phyloP scores from a whole-genome alignment of 2,329 filamentous ascomycete genomes.

The Plenodomus lindquistii region DNA sequence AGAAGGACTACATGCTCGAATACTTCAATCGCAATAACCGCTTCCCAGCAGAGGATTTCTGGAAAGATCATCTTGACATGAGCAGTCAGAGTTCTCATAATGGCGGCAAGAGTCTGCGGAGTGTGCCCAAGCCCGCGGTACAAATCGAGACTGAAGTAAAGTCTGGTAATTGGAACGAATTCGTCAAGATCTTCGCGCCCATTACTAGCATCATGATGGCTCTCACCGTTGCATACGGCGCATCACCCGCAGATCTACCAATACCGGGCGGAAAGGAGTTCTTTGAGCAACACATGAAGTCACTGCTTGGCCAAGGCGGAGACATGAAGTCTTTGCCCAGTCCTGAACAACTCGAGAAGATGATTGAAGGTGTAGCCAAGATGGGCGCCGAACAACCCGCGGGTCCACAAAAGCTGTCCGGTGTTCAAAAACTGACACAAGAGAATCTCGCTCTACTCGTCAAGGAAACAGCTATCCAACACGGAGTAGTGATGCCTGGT shows the following conservation, averaged over 20 bases:
- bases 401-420: conserved; percentile 25
- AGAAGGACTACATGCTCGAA: conserved; percentile 89
- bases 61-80: conserved; percentile 47
- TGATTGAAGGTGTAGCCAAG: conserved; percentile 41
- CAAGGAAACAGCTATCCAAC: conserved; percentile 44
- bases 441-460: conserved; percentile 44
- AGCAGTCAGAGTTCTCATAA: conserved; percentile 36
- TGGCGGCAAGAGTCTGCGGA: conserved; percentile 40
- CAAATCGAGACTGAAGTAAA: conserved; percentile 55
- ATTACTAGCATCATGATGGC: conserved; percentile 56
- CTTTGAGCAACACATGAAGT: conserved; percentile 42
- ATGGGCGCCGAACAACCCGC: conserved; percentile 39
- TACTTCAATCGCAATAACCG: conserved; percentile 73
- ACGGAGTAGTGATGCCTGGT: conserved; percentile 38
- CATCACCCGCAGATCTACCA: conserved; percentile 39
- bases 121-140: conserved; percentile 43
- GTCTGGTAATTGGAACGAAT: conserved; percentile 55
- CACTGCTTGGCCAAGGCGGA: conserved; percentile 32
- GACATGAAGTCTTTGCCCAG: conserved; percentile 40
- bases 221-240: conserved; percentile 50
- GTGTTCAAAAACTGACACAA: conserved; percentile 40
- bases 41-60: conserved; percentile 71
- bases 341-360: conserved; percentile 42
- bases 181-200: conserved; percentile 56
- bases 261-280: conserved; percentile 42